Conservation (phyloP, 257 asterid species). For the Salvia splendens region DNA sequence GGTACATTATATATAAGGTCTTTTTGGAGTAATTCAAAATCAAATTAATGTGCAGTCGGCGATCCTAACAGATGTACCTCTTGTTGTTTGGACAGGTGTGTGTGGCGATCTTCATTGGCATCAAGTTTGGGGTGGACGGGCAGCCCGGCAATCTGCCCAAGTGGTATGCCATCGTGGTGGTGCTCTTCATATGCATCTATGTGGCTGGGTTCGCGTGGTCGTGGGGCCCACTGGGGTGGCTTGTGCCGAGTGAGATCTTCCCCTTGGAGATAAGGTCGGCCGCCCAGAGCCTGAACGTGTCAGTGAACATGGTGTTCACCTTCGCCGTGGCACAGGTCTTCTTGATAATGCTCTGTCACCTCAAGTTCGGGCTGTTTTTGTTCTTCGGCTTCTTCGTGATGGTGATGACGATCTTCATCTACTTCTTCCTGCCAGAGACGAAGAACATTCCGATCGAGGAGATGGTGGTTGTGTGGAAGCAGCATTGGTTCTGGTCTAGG, state of each 20-base stretch:
- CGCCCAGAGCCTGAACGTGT: slow-evolving; percentile 50
- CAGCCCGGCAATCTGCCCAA: slow-evolving; percentile 39
- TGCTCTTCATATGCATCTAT: slow-evolving; percentile 50
- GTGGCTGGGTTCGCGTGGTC: slow-evolving; percentile 66
- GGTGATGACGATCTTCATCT: slow-evolving; percentile 47
- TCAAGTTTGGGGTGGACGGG: slow-evolving; percentile 54
- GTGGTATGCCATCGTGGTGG: slow-evolving; percentile 53
- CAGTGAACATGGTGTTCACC: slow-evolving; percentile 58
- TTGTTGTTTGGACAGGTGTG: slow-evolving; percentile 31
- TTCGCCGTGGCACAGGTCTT: slow-evolving; percentile 67
- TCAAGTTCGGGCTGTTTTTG: slow-evolving; percentile 58
- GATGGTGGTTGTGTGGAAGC: slow-evolving; percentile 59
- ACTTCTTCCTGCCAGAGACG: slow-evolving; percentile 65
- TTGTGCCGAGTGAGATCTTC: slow-evolving; percentile 88
- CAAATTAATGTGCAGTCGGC: no score
- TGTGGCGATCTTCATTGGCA: slow-evolving; percentile 55
- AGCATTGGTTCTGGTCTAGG: slow-evolving; percentile 61
- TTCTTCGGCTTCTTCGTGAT: slow-evolving; percentile 49
- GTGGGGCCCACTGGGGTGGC: slow-evolving; percentile 95
- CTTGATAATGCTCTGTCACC: slow-evolving; percentile 71
- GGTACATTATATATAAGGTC: slow-evolving; percentile 29
- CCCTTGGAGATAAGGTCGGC: slow-evolving; percentile 71
- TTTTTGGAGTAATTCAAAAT: no score
- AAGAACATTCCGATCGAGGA: slow-evolving; percentile 67
- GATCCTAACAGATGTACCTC: no score